phyloP scores from a whole-genome alignment of 352 stramenopile genomes.

The Phytopythium litorale region DNA sequence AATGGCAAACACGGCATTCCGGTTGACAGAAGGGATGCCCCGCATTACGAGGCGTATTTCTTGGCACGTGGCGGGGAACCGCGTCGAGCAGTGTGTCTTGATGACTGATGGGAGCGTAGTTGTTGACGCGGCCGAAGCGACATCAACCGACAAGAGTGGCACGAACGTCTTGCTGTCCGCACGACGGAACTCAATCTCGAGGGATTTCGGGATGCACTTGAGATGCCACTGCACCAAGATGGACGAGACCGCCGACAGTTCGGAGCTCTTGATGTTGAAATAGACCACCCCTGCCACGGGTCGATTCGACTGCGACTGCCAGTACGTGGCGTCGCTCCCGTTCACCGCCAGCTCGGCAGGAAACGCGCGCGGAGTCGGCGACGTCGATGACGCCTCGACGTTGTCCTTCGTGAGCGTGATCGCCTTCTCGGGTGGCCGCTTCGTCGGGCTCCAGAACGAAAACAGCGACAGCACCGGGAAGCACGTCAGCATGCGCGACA shows the following conservation, averaged over 20 bases:
- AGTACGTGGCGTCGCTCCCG: constrained; percentile 54
- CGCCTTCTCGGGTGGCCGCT: constrained; percentile 51
- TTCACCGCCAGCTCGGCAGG: constrained; percentile 52
- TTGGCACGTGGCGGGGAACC: constrained; percentile 35
- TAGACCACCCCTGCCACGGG: constrained; percentile 36
- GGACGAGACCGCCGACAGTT: constrained; percentile 48
- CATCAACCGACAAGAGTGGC: constrained; percentile 18
- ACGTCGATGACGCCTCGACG: constrained; percentile 54
- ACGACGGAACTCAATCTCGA: constrained; percentile 54
- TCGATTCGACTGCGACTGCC: constrained; percentile 61
- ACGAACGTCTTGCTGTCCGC: constrained; percentile 34
- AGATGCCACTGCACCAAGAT: constrained; percentile 70
- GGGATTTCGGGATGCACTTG: constrained; percentile 50
- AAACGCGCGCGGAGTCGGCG: constrained; percentile 42
- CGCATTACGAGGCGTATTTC: constrained; percentile 64
- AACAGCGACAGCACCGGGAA: constrained; percentile 79
- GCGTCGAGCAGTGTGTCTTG: constrained; percentile 31
- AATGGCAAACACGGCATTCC: constrained; percentile 66
- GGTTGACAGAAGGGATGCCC: constrained; percentile 58
- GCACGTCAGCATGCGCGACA: constrained; percentile 66
- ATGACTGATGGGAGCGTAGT: constrained; percentile 12
- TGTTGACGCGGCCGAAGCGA: constrained; percentile 14
- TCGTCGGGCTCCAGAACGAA: constrained; percentile 82
- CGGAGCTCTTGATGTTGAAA: constrained; percentile 35
- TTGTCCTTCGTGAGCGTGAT: constrained; percentile 35